phyloP scores from a whole-genome alignment of 345 rosid genomes.

The Aquilaria yunnanensis region DNA sequence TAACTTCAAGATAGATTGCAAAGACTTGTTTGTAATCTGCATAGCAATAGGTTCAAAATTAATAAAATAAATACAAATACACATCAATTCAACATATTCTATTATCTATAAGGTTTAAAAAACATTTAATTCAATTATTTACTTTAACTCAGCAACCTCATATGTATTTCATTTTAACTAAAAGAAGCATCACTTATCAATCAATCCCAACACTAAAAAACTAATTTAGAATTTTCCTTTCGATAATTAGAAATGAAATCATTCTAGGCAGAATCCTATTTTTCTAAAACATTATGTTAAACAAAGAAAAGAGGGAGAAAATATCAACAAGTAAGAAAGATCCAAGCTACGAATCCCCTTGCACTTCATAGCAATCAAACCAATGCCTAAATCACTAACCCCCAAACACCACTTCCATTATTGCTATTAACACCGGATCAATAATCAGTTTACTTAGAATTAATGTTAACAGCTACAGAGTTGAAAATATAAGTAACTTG shows the following conservation, averaged over 20 bases:
- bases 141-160: too few species aligned
- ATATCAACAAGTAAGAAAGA: constrained; percentile 63
- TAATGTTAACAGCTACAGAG: too few species aligned
- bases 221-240: not conserved
- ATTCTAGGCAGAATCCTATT: not conserved
- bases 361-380: constrained; percentile 61
- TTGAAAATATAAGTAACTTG: too few species aligned
- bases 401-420: constrained; percentile 54
- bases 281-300: not conserved
- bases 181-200: not conserved
- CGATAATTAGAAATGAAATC: not conserved
- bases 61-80: not conserved
- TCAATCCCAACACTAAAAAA: not conserved
- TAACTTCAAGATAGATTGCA: constrained; percentile 44
- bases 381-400: constrained; percentile 61
- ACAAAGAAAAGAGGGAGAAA: not conserved
- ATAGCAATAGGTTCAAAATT: constrained; percentile 3
- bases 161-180: too few species aligned
- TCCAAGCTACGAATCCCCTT: constrained; percentile 50
- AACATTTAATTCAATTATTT: not conserved
- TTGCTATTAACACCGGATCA: too few species aligned
- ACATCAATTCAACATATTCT: not conserved
- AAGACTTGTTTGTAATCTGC: constrained; percentile 55
- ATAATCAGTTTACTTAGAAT: too few species aligned
- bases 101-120: not conserved